Conservation (phyloP, 768 basidiomycete species). For the Pisolithus sp. region DNA sequence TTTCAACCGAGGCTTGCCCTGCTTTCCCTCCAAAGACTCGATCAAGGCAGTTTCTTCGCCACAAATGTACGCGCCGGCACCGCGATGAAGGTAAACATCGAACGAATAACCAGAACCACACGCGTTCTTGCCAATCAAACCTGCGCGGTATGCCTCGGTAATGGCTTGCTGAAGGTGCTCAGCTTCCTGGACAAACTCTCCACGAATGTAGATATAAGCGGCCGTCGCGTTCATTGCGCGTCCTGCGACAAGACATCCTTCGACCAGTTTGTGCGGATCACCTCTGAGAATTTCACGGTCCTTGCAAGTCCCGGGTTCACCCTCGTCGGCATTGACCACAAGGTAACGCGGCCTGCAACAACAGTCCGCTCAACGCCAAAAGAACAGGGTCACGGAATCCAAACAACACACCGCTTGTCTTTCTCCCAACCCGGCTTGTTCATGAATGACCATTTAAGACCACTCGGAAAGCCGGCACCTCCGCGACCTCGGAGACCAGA, state of each 20-base stretch:
- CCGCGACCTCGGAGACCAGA: slow-evolving; percentile 94
- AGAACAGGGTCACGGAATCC: not conserved
- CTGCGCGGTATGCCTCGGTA: slow-evolving; percentile 86
- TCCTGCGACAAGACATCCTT: slow-evolving; percentile 95
- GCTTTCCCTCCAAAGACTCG: slow-evolving; percentile 95
- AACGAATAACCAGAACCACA: slow-evolving; percentile 93
- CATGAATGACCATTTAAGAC: slow-evolving; percentile 98
- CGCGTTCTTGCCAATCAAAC: slow-evolving; percentile 83
- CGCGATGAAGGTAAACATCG: slow-evolving; percentile 97
- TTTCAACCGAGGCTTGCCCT: slow-evolving; percentile 96
- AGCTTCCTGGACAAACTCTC: slow-evolving; percentile 96
- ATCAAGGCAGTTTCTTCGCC: slow-evolving; percentile 98
- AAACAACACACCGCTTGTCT: slow-evolving; percentile 60
- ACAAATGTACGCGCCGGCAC: slow-evolving; percentile 97
- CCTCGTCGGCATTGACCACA: slow-evolving; percentile 97
- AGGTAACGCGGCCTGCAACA: slow-evolving; percentile 80
- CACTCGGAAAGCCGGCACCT: slow-evolving; percentile 94
- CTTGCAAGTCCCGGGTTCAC: slow-evolving; percentile 98
- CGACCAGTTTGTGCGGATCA: slow-evolving; percentile 96
- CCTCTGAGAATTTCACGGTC: slow-evolving; percentile 97
- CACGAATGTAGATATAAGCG: slow-evolving; percentile 99
- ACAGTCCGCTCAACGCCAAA: not conserved
- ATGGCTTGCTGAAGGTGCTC: slow-evolving; percentile 93
- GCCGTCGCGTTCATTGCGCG: slow-evolving; percentile 96
- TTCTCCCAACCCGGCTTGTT: slow-evolving; percentile 99